Conservation (phyloP, 2,329 filamentous ascomycete species). For the Chaetomium sp. region DNA sequence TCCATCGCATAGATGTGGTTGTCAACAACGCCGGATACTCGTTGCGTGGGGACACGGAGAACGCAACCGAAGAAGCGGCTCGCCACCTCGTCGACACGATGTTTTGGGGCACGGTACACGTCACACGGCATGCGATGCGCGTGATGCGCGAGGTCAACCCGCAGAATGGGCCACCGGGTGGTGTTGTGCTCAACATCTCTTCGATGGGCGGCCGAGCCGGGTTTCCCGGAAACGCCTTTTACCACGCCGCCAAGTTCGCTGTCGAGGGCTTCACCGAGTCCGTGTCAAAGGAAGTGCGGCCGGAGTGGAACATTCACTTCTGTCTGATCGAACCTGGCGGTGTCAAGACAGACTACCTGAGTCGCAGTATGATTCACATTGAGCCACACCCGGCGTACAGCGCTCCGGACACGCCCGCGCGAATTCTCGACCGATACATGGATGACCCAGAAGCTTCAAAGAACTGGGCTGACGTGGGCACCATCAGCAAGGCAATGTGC, state of each 20-base stretch:
- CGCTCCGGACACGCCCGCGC: slow-evolving; percentile 39
- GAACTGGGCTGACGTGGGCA: slow-evolving; percentile 41
- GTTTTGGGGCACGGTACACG: slow-evolving; percentile 16
- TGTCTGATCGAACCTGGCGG: slow-evolving; percentile 48
- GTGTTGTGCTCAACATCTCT: slow-evolving; percentile 57
- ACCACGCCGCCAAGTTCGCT: slow-evolving; percentile 49
- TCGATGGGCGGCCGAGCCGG: slow-evolving; percentile 52
- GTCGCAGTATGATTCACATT: slow-evolving; percentile 35
- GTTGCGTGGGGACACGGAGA: slow-evolving; percentile 13
- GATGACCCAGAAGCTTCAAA: slow-evolving; percentile 32
- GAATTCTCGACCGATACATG: slow-evolving; percentile 39
- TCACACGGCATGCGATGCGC: slow-evolving; percentile 13
- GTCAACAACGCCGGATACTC: slow-evolving; percentile 19
- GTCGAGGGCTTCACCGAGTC: slow-evolving; percentile 52
- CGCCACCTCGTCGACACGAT: slow-evolving; percentile 12
- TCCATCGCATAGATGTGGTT: slow-evolving; percentile 7
- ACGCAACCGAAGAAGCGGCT: slow-evolving; percentile 4
- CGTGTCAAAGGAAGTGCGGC: slow-evolving; percentile 47
- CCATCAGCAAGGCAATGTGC: slow-evolving; percentile 44
- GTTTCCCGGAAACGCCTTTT: slow-evolving; percentile 43
- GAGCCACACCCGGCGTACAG: slow-evolving; percentile 47
- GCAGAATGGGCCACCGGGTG: slow-evolving; percentile 44
- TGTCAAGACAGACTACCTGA: slow-evolving; percentile 38
- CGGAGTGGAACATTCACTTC: slow-evolving; percentile 49
- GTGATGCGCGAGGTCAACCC: slow-evolving; percentile 19